Base-by-base conservation (phyloP, 2,329 filamentous ascomycete species). In the Coniosporium tulheliwenetii region DNA sequence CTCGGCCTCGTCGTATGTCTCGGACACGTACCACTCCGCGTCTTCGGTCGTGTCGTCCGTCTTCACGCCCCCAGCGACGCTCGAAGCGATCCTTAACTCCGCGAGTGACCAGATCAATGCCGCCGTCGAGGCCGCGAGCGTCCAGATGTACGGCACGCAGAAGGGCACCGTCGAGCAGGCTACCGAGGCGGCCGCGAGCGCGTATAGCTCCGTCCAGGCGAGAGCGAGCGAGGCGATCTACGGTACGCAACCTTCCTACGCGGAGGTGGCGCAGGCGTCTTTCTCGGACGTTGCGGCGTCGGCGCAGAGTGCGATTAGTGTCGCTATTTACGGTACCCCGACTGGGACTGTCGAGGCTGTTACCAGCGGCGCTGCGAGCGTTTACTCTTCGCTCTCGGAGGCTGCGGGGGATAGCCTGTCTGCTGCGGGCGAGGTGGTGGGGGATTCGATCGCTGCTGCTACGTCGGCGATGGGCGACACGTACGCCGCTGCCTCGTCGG, bases 81-180 rank as follows among this genome's bases (percentile, higher is more conserved):
- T 79, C 14, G 73, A 79, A 47, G 66, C 65, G 9, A 71, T 78
- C 37, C 55, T 80, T 19, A 66, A 68, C 29, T 61, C 68, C n/a
- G 71, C 71, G 10, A 72, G 64, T 41, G 64, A 67, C 9, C 72
- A 75, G 46, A 59, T 79, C 35, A 66, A 75, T 39, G 61, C 69
- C 15, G 73, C 70, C n/a, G 69, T 79, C 7, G 67, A 71, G 37
- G 73, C 71, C 36, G 75, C 72, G 1, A 75, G 68, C 37, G 55
- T 65, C 9, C 71, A 74, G 37, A 55, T 76, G 13, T 77, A 79
- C 48, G 75, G 73, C 35, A 68, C 69, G 1, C 57, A 61, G 14
- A 74, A 72, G 51, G 69, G 71, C 26, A 58, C 60, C 2, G 60
- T 64, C 26, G 73, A 77, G 49, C 60, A 72, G 50, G 71, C 68